A percentile compares a stretch with the other conserved stretches of the same genome.
Evolutionary conservation across 2,329 filamentous ascomycete genomes (phyloP).

Genomic region (Colletotrichum caudatum): DNA sequence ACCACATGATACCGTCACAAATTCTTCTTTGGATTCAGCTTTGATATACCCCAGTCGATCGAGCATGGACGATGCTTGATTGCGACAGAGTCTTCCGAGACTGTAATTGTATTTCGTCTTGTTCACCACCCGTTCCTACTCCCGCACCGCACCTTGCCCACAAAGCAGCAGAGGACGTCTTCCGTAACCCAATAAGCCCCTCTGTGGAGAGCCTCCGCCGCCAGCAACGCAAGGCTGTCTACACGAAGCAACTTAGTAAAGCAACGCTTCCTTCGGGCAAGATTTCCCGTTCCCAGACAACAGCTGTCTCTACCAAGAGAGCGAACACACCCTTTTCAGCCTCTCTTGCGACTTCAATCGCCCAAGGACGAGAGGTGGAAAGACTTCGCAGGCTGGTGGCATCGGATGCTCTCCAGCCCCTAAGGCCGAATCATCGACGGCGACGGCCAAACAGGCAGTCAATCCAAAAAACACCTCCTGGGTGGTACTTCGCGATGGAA

Average conservation of each 20-base stretch:
- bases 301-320: neutral
- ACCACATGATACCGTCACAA: slow-evolving; percentile 39
- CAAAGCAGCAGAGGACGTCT: slow-evolving; percentile 49
- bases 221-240: slow-evolving; percentile 53
- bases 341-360: neutral
- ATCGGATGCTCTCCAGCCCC: slow-evolving; percentile 29
- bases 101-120: slow-evolving; percentile 35
- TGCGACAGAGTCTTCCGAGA: slow-evolving; percentile 55
- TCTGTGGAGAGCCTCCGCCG: slow-evolving; percentile 49
- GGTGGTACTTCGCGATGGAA: slow-evolving; percentile 26
- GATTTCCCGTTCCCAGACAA: slow-evolving; percentile 2
- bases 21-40: slow-evolving; percentile 48
- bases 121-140: slow-evolving; percentile 30
- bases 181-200: slow-evolving; percentile 48
- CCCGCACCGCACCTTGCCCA: slow-evolving; percentile 45
- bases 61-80: slow-evolving; percentile 58
- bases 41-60: slow-evolving; percentile 43
- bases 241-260: slow-evolving; percentile 50
- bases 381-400: slow-evolving; percentile 24
- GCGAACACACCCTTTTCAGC: neutral
- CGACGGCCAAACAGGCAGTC: slow-evolving; percentile 13
- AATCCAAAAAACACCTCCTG: slow-evolving; percentile 24
- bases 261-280: slow-evolving; percentile 49
- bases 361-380: slow-evolving; percentile 16
- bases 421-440: slow-evolving; percentile 5